phyloP scores from a whole-genome alignment of 768 basidiomycete species.

The Mycena alexandri region DNA sequence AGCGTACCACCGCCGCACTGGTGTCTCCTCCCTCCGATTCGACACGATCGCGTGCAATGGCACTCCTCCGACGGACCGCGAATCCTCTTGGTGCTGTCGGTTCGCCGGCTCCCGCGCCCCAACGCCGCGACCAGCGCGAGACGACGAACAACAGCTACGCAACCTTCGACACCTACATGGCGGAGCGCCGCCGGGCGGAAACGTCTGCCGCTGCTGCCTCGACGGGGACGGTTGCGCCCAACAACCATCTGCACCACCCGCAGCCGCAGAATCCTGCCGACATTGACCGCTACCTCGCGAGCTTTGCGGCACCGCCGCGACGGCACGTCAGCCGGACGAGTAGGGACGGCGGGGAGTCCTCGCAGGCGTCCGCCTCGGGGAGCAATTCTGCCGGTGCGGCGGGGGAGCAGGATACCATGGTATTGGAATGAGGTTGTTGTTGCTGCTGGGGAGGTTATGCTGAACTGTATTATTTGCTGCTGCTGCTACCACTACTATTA shows the following conservation, averaged over 20 bases:
- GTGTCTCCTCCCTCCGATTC: slow-evolving; percentile 19
- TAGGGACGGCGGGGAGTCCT: slow-evolving; percentile 22
- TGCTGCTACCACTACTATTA: slow-evolving; percentile 7
- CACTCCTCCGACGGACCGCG: slow-evolving; percentile 25
- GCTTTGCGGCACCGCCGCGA: slow-evolving; percentile 30
- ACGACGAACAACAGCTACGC: slow-evolving; percentile 25
- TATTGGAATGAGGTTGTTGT: slow-evolving; percentile 21
- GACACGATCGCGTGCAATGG: slow-evolving; percentile 26
- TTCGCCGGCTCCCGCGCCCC: slow-evolving; percentile 22
- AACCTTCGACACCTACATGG: slow-evolving; percentile 34
- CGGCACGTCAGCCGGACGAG: slow-evolving; percentile 27
- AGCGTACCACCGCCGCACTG: neutral
- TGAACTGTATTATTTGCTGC: slow-evolving; percentile 24
- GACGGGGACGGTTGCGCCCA: neutral
- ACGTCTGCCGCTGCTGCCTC: slow-evolving; percentile 26
- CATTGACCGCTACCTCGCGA: slow-evolving; percentile 34
- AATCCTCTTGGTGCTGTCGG: slow-evolving; percentile 33
- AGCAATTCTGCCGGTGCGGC: slow-evolving; percentile 5
- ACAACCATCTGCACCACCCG: slow-evolving; percentile 29
- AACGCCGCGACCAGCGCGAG: slow-evolving; percentile 26
- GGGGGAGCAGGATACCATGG: slow-evolving; percentile 28
- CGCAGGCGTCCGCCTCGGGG: slow-evolving; percentile 7
- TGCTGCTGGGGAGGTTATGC: slow-evolving; percentile 12
- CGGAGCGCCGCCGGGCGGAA: slow-evolving; percentile 31
- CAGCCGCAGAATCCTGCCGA: slow-evolving; percentile 35